Evolutionary conservation across 2,329 filamentous ascomycete genomes (phyloP).

Genomic region (Zymoseptoria brevis): DNA sequence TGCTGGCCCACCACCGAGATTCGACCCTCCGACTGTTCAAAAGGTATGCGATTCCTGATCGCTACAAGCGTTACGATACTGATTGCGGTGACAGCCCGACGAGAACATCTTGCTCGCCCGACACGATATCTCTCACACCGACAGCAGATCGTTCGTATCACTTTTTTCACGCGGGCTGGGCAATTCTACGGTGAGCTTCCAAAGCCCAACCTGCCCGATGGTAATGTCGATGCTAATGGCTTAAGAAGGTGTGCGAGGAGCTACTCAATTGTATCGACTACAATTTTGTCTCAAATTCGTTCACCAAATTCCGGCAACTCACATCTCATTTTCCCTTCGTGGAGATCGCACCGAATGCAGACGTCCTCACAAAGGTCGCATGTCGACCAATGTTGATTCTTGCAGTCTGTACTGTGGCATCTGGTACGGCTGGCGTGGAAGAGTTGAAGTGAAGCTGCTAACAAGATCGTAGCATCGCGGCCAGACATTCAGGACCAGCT

Average conservation of each 20-base stretch:
- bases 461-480: slow-evolving; percentile 1
- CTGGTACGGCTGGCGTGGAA: not conserved
- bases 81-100: slow-evolving; percentile 6
- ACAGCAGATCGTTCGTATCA: slow-evolving; percentile 18
- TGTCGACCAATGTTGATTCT: slow-evolving; percentile 18
- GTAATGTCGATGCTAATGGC: not conserved
- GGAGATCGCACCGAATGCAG: slow-evolving; percentile 9
- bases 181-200: slow-evolving; percentile 9
- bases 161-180: slow-evolving; percentile 18
- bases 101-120: slow-evolving; percentile 9
- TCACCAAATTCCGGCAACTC: slow-evolving; percentile 19
- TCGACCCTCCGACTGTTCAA: slow-evolving; percentile 6
- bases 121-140: slow-evolving; percentile 17
- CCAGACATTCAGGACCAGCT: slow-evolving; percentile 17
- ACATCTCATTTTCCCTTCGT: slow-evolving; percentile 20
- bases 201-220: not conserved
- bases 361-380: slow-evolving; percentile 15
- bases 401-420: slow-evolving; percentile 21
- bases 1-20: slow-evolving; percentile 7
- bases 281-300: slow-evolving; percentile 19
- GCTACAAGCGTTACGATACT: not conserved
- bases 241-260: slow-evolving; percentile 15
- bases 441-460: not conserved
- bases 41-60: not conserved
- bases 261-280: slow-evolving; percentile 20